Percentiles rank a stretch among this genome's conserved stretches.
Evolutionary conservation across 2,329 filamentous ascomycete genomes (phyloP).

Genomic region (Fusarium gaditjirri): DNA sequence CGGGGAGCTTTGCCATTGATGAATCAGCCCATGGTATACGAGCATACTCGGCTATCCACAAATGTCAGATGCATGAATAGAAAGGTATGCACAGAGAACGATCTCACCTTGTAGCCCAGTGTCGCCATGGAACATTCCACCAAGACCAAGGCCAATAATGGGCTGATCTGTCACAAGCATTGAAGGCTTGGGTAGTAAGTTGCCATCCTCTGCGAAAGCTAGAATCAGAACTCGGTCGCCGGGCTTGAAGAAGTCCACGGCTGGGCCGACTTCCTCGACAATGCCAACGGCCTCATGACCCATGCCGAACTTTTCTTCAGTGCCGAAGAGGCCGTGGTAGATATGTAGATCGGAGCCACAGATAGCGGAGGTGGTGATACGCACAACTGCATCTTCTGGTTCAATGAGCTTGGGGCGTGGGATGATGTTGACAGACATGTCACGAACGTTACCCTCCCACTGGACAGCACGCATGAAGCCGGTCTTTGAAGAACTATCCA

Average conservation of each 20-base stretch:
- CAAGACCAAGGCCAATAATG: not conserved
- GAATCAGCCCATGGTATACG: constrained; percentile 14
- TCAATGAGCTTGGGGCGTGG: not conserved
- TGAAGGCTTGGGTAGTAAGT: not conserved
- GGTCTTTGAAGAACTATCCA: not conserved
- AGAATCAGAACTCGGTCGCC: constrained; percentile 5
- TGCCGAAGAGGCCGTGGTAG: not conserved
- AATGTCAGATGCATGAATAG: not conserved
- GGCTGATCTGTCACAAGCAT: not conserved
- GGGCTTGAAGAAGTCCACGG: constrained; percentile 9
- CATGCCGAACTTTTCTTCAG: not conserved
- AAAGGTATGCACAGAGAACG: accelerated
- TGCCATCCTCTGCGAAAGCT: not conserved
- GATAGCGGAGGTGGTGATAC: constrained; percentile 12
- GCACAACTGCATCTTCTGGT: constrained; percentile 14
- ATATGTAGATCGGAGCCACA: constrained; percentile 12
- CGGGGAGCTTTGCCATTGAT: constrained; percentile 3
- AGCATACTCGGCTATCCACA: constrained; percentile 8
- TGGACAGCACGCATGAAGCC: constrained; percentile 18
- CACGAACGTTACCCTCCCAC: constrained; percentile 15
- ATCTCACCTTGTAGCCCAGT: not conserved
- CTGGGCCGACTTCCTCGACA: constrained; percentile 8
- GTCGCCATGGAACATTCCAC: not conserved
- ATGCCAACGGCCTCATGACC: constrained; percentile 7
- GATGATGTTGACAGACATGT: constrained; percentile 21